These are phyloP conservation scores for Oryza longistaminata DNA, from an alignment of 176 grass and related monocot species.

Conservation along the genomic window DNA sequence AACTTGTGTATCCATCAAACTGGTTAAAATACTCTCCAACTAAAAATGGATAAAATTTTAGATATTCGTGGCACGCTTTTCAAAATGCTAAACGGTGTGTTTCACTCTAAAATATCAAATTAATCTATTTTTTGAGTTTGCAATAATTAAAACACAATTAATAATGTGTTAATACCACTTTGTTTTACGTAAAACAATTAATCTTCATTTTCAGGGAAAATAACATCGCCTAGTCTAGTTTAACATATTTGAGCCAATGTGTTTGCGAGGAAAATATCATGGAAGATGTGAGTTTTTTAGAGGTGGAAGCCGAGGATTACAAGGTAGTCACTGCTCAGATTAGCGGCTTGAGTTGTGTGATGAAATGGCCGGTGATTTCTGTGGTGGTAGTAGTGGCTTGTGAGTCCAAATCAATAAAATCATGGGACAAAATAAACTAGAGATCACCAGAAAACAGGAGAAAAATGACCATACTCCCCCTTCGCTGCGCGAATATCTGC, in stretches of 20 bases:
- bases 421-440: neutral
- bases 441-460: neutral
- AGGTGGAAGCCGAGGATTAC: neutral
- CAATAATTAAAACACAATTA: too few relatives aligned
- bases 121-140: too few relatives aligned
- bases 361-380: conserved; percentile 8
- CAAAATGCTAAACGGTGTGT: too few relatives aligned
- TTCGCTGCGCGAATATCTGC: neutral
- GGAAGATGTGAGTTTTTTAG: neutral
- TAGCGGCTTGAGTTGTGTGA: neutral
- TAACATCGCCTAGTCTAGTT: too few relatives aligned
- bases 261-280: neutral
- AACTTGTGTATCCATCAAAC: neutral
- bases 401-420: neutral
- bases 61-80: too few relatives aligned
- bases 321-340: neutral
- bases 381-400: neutral
- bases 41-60: too few relatives aligned
- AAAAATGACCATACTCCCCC: neutral
- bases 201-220: too few relatives aligned
- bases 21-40: neutral
- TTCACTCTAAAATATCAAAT: too few relatives aligned
- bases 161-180: too few relatives aligned
- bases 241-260: neutral
- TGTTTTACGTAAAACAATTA: too few relatives aligned